Evolutionary conservation across 2,329 filamentous ascomycete genomes (phyloP), one percentile per base, ranked within the genome.

Genomic region (Sporothrix dimorphospora): DNA sequence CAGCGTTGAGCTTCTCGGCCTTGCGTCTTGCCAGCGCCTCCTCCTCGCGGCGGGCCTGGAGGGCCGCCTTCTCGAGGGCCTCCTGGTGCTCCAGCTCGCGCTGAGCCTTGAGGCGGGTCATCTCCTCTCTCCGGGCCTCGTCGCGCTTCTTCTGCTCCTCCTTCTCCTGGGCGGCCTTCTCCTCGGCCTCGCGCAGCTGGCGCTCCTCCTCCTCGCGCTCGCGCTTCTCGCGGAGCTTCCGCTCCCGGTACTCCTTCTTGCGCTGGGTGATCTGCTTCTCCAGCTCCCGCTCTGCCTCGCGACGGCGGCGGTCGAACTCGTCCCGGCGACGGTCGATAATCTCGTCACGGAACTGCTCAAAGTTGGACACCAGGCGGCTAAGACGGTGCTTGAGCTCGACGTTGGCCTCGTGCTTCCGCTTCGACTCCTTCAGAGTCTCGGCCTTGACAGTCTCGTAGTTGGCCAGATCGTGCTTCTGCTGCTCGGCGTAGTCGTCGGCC

Each of bases 311-410:
- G 87, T 98, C 96, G 77, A 98, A 99, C 82, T 98, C 94, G 77
- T 97, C 92, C 79, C 94, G 93, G 77, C 95, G 93, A 79, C 94
- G 91, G 81, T 96, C 91, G 74, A 93, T 92, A 70, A 99, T 89
- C 65, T 91, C 90, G 76, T 91, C 86, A 79, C 92, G 90, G 88
- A 97, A 98, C 11, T 85, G 83, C 81, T 96, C 94, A 83, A 97
- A 99, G 70, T 87, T 82, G n/a, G 91, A 88, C 75, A 98, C 91
- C 71, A 99, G 88, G 74, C 94, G 90, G 79, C 88, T 91, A 69
- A 99, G 90, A 80, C 96, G 92, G 82, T 97, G 92, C 89, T 98
- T 98, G 77, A 99, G 89, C 77, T 94, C 92, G 70, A 99, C 91
- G 74, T 93, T 94, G 80, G 94, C 93, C 82, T 92, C 93, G 86